Conservation (phyloP, 2,329 filamentous ascomycete species). For the Fusarium nodosum region DNA sequence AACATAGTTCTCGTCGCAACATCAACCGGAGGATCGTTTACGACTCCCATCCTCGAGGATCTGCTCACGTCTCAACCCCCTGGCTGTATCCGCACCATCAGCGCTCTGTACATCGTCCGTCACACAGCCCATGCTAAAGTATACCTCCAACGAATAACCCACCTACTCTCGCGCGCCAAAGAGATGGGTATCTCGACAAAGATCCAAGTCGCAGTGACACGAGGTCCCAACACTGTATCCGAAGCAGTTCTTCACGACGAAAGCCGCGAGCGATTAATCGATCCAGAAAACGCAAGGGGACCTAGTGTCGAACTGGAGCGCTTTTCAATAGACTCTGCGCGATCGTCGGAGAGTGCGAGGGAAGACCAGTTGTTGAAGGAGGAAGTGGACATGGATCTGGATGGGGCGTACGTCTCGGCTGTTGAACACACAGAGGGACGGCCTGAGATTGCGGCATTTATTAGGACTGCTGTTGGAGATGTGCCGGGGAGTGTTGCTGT, state of each 20-base stretch:
- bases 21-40: conserved; percentile 47
- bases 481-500: conserved; percentile 40
- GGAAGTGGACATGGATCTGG: conserved; percentile 43
- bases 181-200: conserved; percentile 44
- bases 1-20: conserved; percentile 42
- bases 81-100: conserved; percentile 43
- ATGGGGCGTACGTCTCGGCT: conserved; percentile 24
- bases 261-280: conserved; percentile 45
- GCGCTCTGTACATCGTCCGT: conserved; percentile 41
- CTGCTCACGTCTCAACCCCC: conserved; percentile 38
- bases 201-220: conserved; percentile 44
- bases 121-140: conserved; percentile 38
- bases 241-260: conserved; percentile 26
- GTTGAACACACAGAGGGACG: conserved; percentile 45
- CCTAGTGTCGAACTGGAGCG: conserved; percentile 42
- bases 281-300: conserved; percentile 27
- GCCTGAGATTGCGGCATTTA: conserved; percentile 43
- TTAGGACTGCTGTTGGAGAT: conserved; percentile 32
- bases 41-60: conserved; percentile 43
- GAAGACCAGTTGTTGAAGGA: conserved; percentile 46
- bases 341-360: conserved; percentile 33
- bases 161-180: conserved; percentile 37
- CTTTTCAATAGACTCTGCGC: conserved; percentile 43
- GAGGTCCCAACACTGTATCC: conserved; percentile 5
- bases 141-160: conserved; percentile 38